Conservation (phyloP, 148 eudicot genomes). For the Simmondsia chinensis region DNA sequence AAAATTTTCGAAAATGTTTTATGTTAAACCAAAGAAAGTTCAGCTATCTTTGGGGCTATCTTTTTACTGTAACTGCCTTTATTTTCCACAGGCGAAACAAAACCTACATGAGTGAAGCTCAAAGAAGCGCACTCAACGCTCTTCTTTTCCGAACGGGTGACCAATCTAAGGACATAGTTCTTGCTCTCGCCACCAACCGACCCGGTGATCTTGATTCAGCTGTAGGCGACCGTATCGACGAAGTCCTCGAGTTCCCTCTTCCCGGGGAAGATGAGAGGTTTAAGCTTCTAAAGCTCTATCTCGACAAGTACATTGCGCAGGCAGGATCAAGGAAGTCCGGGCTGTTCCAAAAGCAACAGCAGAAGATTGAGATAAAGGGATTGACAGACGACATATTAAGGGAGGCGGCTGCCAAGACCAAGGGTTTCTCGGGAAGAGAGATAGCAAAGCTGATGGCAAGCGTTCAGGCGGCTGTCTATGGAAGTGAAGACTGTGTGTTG, state of each 20-base stretch:
- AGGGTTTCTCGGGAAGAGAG: slow-evolving; percentile 96
- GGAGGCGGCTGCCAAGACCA: slow-evolving; percentile 86
- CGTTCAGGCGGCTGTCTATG: slow-evolving; percentile 96
- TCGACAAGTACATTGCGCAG: slow-evolving; percentile 85
- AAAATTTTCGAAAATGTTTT: no score
- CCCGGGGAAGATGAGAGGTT: slow-evolving; percentile 93
- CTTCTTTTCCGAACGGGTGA: slow-evolving; percentile 95
- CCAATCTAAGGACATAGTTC: slow-evolving; percentile 96
- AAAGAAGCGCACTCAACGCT: slow-evolving; percentile 95
- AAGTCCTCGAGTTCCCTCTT: slow-evolving; percentile 87
- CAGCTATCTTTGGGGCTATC: no score
- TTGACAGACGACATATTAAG: slow-evolving; percentile 61
- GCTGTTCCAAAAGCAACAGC: slow-evolving; percentile 59
- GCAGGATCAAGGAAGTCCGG: slow-evolving; percentile 70
- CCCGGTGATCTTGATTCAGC: slow-evolving; percentile 99
- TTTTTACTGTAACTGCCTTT: no score
- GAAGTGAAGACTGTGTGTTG: slow-evolving; percentile 76
- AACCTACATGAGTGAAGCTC: slow-evolving; percentile 99
- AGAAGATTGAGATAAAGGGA: slow-evolving; percentile 76
- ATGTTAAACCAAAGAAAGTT: no score
- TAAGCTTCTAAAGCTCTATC: slow-evolving; percentile 70
- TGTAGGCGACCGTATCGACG: slow-evolving; percentile 93
- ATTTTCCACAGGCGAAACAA: slow-evolving; percentile 79
- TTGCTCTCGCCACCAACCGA: slow-evolving; percentile 93
- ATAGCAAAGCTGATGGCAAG: slow-evolving; percentile 97